Evolutionary conservation across 768 basidiomycete genomes (phyloP), one percentile per base, ranked within the genome.

Genomic region (Rhodosporidiobolus odoratus): DNA sequence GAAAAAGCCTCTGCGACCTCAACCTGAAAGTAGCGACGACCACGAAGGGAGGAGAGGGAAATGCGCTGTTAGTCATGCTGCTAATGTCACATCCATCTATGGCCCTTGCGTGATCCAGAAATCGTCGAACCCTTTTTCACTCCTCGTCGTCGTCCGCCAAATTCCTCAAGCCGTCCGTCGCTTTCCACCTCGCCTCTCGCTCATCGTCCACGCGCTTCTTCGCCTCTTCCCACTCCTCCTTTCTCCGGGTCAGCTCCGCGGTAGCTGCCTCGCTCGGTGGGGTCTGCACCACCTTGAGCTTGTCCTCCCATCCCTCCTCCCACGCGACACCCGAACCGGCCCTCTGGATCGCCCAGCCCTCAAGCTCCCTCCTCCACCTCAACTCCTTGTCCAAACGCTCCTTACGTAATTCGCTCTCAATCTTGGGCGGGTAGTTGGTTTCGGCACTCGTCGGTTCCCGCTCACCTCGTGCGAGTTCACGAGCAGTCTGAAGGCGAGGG

Each of bases 341-440:
- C 65, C 86, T 83, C 64, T 94, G 82, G 64, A 92, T 85, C 48
- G 84, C 83, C 89, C 89, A 97, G 4, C 90, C 93, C 60, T 83
- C 83, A 64, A 89, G 81, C 75, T 94, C 89, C 30, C 85, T 83
- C 54, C 86, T 84, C 95, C 95, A 98, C 75, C 86, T 83, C 75
- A 86, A 79, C 81, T 98, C 95, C 81, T 93, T 95, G 80, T 89
- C 88, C 79, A 92, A 79, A 74, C 95, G 83, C 80, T 97, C 92
- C 47, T 88, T 88, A 54, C 89, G 86, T 66, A 98, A 82, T 78
- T 96, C 91, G 30, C 90, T 88, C 80, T 97, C 92, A 2, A 89
- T 92, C 37, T 86, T 87, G 6, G 92, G 91, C 4, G 91, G 90
- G 75, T 88, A 84, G 21, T 83, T 83, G 7, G 34, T 48, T 79